phyloP scores from a whole-genome alignment of 1,284 basidiomycete species.

The Cryptococcus sp. region DNA sequence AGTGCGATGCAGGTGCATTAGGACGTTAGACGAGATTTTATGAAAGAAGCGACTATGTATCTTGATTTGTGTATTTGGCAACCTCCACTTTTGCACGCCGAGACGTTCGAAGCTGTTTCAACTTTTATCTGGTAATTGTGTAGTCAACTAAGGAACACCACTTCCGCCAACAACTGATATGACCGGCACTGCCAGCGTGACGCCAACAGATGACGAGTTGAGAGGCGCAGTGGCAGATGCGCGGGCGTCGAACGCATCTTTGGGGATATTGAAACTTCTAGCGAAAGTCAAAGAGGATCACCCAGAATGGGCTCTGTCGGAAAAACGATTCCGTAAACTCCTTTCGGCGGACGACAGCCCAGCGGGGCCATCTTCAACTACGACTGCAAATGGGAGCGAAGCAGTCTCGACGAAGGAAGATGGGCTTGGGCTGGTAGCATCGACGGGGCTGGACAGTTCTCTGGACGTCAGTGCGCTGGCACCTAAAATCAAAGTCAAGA shows the following conservation, averaged over 20 bases:
- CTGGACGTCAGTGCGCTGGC: slow-evolving; percentile 67
- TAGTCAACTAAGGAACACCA: too few species aligned
- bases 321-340: slow-evolving; percentile 73
- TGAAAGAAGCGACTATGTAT: background rate
- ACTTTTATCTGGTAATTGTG: too few species aligned
- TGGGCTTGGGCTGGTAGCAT: slow-evolving; percentile 55
- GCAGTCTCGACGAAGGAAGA: slow-evolving; percentile 18
- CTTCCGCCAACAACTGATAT: too few species aligned
- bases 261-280: slow-evolving; percentile 73
- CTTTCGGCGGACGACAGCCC: slow-evolving; percentile 29
- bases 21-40: background rate
- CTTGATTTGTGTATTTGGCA: slow-evolving; percentile 11
- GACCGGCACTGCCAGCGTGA: too few species aligned
- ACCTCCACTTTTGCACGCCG: too few species aligned
- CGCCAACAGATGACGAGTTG: slow-evolving; percentile 57
- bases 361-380: background rate
- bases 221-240: slow-evolving; percentile 53
- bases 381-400: slow-evolving; percentile 23
- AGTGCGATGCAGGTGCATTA: too few species aligned
- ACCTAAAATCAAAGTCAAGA: slow-evolving; percentile 65
- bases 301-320: slow-evolving; percentile 73
- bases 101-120: too few species aligned
- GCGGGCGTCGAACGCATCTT: slow-evolving; percentile 61
- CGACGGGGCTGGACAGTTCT: slow-evolving; percentile 66
- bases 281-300: slow-evolving; percentile 62